Evolutionary conservation across 495 filamentous ascomycete species (phyloP).

Genomic region (Daldinia grandis): DNA sequence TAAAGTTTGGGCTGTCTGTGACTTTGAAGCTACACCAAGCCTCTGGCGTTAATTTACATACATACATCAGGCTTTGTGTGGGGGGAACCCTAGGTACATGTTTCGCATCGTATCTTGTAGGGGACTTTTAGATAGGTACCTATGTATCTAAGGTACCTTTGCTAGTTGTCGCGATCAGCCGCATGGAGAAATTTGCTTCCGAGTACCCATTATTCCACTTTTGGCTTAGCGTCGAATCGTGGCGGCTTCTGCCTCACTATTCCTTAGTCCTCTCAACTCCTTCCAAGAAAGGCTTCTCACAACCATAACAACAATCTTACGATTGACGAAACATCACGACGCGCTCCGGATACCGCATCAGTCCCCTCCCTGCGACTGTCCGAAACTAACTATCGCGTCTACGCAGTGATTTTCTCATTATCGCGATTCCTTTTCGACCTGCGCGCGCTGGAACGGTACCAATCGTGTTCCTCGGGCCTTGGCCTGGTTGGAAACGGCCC

Average conservation of each 20-base stretch:
- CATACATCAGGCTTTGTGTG: not conserved
- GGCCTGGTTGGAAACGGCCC: conserved; percentile 40
- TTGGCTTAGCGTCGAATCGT: conserved; percentile 35
- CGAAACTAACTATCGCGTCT: conserved; percentile 41
- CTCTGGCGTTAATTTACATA: not conserved
- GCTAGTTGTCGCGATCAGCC: conserved; percentile 9
- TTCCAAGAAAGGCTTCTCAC: conserved; percentile 36
- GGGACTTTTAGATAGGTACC: not conserved
- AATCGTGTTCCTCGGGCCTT: conserved; percentile 36
- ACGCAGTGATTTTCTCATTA: conserved; percentile 31
- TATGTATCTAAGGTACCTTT: conserved; percentile 1
- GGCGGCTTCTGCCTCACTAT: conserved; percentile 31
- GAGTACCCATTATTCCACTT: conserved; percentile 10
- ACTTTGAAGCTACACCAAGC: not conserved
- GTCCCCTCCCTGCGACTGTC: conserved; percentile 37
- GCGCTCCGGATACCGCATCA: conserved; percentile 49
- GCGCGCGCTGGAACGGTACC: conserved; percentile 45
- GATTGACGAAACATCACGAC: conserved; percentile 45
- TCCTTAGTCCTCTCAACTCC: conserved; percentile 18
- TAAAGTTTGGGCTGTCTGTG: not conserved
- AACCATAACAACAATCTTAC: conserved; percentile 46
- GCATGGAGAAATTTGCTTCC: conserved; percentile 41
- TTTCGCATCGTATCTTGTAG: not conserved
- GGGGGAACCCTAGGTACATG: not conserved
- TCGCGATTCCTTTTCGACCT: conserved; percentile 20